A percentile compares a stretch with the other conserved stretches of the same genome.
These are phyloP conservation scores for Nemania bipapillata DNA, from an alignment of 2,329 filamentous ascomycete genomes.

Conservation along the genomic window DNA sequence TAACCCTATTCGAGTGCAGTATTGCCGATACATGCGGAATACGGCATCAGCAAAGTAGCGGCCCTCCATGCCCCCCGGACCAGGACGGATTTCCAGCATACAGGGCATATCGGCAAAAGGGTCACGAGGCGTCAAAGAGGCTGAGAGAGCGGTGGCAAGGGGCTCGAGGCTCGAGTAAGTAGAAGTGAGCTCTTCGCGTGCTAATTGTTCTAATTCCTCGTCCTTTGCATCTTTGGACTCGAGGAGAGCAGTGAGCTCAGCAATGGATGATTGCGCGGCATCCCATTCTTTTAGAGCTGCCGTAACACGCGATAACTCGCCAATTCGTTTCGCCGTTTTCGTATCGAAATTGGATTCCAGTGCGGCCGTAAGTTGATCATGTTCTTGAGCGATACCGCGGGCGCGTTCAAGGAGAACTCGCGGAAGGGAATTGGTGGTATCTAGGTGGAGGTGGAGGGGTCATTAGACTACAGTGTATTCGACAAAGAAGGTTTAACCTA, in stretches of 20 bases:
- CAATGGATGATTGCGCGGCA: slow-evolving; percentile 61
- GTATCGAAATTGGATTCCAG: slow-evolving; percentile 67
- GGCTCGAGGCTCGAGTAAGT: slow-evolving; percentile 70
- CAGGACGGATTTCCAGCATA: slow-evolving; percentile 89
- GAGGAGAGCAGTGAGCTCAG: slow-evolving; percentile 65
- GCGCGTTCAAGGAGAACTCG: slow-evolving; percentile 70
- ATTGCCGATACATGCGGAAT: slow-evolving; percentile 87
- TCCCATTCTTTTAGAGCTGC: slow-evolving; percentile 70
- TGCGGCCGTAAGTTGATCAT: slow-evolving; percentile 63
- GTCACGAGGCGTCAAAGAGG: slow-evolving; percentile 83
- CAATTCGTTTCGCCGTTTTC: slow-evolving; percentile 67
- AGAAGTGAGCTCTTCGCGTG: slow-evolving; percentile 80
- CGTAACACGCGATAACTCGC: slow-evolving; percentile 69
- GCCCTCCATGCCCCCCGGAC: slow-evolving; percentile 90
- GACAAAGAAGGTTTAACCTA: slow-evolving; percentile 47
- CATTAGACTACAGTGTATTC: slow-evolving; percentile 35
- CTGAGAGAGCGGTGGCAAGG: slow-evolving; percentile 75
- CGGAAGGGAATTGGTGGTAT: slow-evolving; percentile 56
- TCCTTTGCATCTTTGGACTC: slow-evolving; percentile 59
- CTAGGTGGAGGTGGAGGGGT: slow-evolving; percentile 39
- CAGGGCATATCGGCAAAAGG: slow-evolving; percentile 91
- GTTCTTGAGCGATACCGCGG: slow-evolving; percentile 66
- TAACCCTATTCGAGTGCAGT: slow-evolving; percentile 76
- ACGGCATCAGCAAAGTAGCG: slow-evolving; percentile 88
- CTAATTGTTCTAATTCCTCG: slow-evolving; percentile 78